Evolutionary conservation across 768 basidiomycete species (phyloP), one percentile per base, ranked within the genome.

Genomic region (Boletus rubropictus): DNA sequence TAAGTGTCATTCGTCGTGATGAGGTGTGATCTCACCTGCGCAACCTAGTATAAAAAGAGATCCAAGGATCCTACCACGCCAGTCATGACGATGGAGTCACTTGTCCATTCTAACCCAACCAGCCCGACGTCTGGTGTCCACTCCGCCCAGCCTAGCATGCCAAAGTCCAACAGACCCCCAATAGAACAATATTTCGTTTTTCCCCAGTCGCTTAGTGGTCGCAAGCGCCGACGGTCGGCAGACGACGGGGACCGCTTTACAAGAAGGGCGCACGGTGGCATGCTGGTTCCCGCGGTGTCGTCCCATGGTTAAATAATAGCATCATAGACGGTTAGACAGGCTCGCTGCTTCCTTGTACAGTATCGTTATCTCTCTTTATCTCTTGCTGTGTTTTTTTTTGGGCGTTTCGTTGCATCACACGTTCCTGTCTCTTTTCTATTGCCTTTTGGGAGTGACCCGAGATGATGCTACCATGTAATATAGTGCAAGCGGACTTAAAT

Each of bases 71-170:
- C 51, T 36, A 34, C 51, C 46, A 67, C 67, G 1, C 62, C 71
- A 10, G 69, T 72, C 8, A 74, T 84, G 72, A 72, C 77, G 5
- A 81, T 86, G 29, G 82, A 83, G 40, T 77, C 80, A 2, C 72
- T 84, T 17, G 81, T 84, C 6, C 82, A 83, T 61, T 82, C 82
- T n/a, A 83, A 79, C 45, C 81, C 82, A 1, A 75, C 78, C 1
- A 82, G 81, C 53, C 81, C 82, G 1, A 65, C 67, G 1, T 62
- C 71, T 42, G 62, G 63, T n/a, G 58, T 57, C 31, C 52, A 50
- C 11, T 36, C 55, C 10, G 24, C 41, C n/a, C 63, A 60, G 14
- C 12, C 54, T 1, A 52, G 21, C 33, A 4, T 46, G 12, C 51
- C 50, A 11, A 64, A 58, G 24, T 43, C 61, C 45, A 67, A 55